Evolutionary conservation across 73 alveolate genomes (phyloP), one percentile per base, ranked within the genome.

Genomic region (Paramecium caudatum): DNA sequence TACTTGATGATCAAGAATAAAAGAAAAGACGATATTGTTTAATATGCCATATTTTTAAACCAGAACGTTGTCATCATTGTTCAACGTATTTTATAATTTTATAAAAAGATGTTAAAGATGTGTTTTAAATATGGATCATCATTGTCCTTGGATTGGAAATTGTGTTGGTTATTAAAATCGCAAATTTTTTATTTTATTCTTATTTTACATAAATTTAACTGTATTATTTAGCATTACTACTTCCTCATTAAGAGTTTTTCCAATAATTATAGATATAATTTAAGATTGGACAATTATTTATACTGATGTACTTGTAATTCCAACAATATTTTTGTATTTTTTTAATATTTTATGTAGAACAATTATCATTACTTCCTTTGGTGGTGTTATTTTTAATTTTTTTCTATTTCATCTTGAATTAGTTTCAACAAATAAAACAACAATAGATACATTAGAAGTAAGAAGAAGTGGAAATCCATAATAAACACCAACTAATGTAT

Each of bases 71-170:
- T 21, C 98, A 96, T 50, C 99, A 96, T 88, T 96, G 99, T 46
- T 95, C 98, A 1, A 83, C 43, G 88, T 74, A 74, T 6, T 19
- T 27, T 41, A 41, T 3, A 3, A 19, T 0, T 6, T 21, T 74
- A 0, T 37, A 3, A 15, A 74, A 27, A 74, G 90, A 61, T 82
- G 99, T 81, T 81, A 94, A 45, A 91, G 98, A 19, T 96, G 99
- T 92, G 99, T 96, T 62, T 90, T 96, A 80, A 96, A 96, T 92
- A 96, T 96, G 99, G 99, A 96, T 84, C 99, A 96, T 86, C 99
- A 96, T 92, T 96, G 99, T 86, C 98, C 99, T 36, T 96, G 98
- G 98, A 94, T 96, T 21, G 94, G 95, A 83, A 96, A 96, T 78
- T 96, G 99, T 61, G 95, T 96, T 9, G 99, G 99, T 5, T 96